Evolutionary conservation across 306 rosid genomes (phyloP), one percentile per base, ranked within the genome.

Genomic region (Sindora glabra): DNA sequence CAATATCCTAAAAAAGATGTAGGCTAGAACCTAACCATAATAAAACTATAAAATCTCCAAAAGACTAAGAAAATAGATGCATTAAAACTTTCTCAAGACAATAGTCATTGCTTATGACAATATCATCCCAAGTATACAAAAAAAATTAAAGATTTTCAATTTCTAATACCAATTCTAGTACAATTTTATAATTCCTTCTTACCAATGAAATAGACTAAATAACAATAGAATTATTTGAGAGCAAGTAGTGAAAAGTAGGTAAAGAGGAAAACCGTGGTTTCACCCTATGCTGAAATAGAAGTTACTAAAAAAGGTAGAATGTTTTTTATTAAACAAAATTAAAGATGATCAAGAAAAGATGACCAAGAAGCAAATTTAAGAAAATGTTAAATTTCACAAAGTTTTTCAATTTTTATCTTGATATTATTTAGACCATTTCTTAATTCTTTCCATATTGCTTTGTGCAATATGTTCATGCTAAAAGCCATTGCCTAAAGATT

Each of bases 91-190:
- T n/a, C n/a, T n/a, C n/a, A n/a, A n/a, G n/a, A n/a, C n/a, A n/a
- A n/a, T n/a, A n/a, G n/a, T n/a, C n/a, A n/a, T n/a, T n/a, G n/a
- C n/a, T n/a, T n/a, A n/a, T n/a, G n/a, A n/a, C n/a, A n/a, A n/a
- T n/a, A n/a, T n/a, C n/a, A n/a, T n/a, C n/a, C n/a, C n/a, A n/a
- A n/a, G n/a, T n/a, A n/a, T n/a, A n/a, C n/a, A n/a, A n/a, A n/a
- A n/a, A n/a, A n/a, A n/a, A 27, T 3, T 3, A 29, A 4, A 9
- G 30, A 37, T 19, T 60, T 29, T 39, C 26, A n/a, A 57, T 33
- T 48, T 65, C 17, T 14, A 24, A 38, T 75, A 89, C 99, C 91
- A 86, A 85, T 72, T 82, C 97, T 81, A 80, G 64, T 82, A 82
- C 80, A 46, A 80, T 48, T 55, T 91, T 81, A 70, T 83, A 86